These are phyloP conservation scores for Byssochlamys sp. DNA, from an alignment of 2,329 filamentous ascomycete genomes.

Conservation along the genomic window DNA sequence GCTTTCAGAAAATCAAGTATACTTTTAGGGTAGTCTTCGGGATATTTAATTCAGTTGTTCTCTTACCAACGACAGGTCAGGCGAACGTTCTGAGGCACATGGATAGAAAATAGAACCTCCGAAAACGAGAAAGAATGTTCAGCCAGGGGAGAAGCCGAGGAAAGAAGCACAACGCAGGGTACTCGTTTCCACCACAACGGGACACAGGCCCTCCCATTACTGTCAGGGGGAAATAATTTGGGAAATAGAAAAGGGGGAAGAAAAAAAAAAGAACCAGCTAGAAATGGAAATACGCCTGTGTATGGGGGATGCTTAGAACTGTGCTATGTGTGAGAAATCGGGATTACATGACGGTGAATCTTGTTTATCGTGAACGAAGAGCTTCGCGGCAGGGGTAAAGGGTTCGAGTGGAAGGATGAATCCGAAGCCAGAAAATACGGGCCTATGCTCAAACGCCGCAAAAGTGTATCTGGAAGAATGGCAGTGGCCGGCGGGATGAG, in stretches of 20 bases:
- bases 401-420: conserved; percentile 7
- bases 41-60: background rate
- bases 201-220: background rate
- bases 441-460: conserved; percentile 4
- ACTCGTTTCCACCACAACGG: conserved; percentile 1
- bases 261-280: conserved; percentile 19
- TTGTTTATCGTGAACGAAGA: conserved; percentile 33
- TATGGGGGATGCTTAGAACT: conserved; percentile 30
- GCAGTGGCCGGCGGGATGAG: background rate
- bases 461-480: background rate
- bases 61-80: background rate
- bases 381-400: conserved; percentile 15
- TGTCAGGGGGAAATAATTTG: background rate
- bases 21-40: background rate
- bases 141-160: background rate
- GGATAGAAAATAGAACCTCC: background rate
- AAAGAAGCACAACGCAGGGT: background rate
- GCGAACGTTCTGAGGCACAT: background rate
- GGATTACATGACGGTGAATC: conserved; percentile 42
- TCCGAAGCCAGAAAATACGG: conserved; percentile 11
- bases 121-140: background rate
- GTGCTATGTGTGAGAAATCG: conserved; percentile 10
- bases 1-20: background rate
- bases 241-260: conserved; percentile 8
- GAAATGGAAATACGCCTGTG: conserved; percentile 30